phyloP scores from a whole-genome alignment of 192 early-diverging fungal genomes.

The Spinellus fusiger region DNA sequence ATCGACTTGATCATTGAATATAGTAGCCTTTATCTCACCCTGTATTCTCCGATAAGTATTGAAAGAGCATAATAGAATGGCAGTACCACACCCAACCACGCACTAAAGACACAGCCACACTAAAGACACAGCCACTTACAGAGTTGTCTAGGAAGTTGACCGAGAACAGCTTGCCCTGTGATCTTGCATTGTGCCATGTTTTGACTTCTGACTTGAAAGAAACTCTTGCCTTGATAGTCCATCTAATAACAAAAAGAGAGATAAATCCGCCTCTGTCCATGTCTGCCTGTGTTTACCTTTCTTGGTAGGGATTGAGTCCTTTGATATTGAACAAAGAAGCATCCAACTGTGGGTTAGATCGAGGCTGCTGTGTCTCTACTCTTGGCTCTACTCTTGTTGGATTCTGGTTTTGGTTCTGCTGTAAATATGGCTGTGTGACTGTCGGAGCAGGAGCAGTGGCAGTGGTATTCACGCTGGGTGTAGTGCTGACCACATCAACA shows the following conservation, averaged over 20 bases:
- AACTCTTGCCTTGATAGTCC: constrained; percentile 92
- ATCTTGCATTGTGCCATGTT: constrained; percentile 69
- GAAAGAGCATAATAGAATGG: too few species aligned
- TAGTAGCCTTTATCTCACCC: constrained; percentile 93
- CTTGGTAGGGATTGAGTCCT: constrained; percentile 83
- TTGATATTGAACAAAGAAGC: constrained; percentile 53
- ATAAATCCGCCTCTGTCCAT: neutral
- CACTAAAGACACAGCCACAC: neutral
- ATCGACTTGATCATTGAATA: constrained; percentile 86
- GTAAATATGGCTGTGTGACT: constrained; percentile 1
- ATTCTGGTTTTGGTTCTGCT: constrained; percentile 27
- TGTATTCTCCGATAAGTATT: too few species aligned
- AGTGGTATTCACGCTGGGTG: neutral
- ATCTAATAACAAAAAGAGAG: constrained; percentile 40
- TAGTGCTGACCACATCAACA: neutral
- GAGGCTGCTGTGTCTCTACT: neutral
- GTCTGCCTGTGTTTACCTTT: constrained; percentile 44
- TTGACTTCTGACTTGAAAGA: constrained; percentile 79
- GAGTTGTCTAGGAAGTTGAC: constrained; percentile 82
- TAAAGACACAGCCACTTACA: constrained; percentile 41
- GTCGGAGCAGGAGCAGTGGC: neutral
- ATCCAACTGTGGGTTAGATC: constrained; percentile 14
- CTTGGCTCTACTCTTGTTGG: neutral
- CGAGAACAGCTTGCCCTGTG: constrained; percentile 84
- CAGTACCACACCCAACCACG: neutral